These are phyloP conservation scores for Kodamaea suecica DNA, from an alignment of 1,139 yeast species.

Conservation along the genomic window DNA sequence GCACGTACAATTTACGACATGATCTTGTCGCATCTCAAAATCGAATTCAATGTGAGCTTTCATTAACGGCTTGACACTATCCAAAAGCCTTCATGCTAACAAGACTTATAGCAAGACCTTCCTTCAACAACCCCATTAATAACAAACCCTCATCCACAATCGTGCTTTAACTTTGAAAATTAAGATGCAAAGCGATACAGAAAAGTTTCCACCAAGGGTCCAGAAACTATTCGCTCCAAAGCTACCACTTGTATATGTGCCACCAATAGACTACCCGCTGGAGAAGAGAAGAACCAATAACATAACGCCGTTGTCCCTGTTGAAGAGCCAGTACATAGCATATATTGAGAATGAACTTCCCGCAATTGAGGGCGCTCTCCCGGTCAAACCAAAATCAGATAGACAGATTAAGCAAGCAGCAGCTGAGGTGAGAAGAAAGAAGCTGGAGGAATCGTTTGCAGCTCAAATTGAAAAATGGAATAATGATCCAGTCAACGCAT, in stretches of 20 bases:
- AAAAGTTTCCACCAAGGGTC: conserved; percentile 62
- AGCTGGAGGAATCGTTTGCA: conserved; percentile 25
- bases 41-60: not conserved
- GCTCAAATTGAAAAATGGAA: conserved; percentile 43
- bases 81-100: too few species aligned
- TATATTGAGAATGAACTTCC: conserved; percentile 34
- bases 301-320: conserved; percentile 51
- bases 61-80: too few species aligned
- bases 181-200: conserved; percentile 18
- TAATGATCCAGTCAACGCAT: conserved; percentile 12
- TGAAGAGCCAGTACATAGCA: conserved; percentile 30
- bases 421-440: conserved; percentile 4
- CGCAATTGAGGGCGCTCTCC: conserved; percentile 26
- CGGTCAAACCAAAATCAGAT: conserved; percentile 3
- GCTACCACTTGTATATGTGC: conserved; percentile 58
- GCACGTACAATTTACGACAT: too few species aligned
- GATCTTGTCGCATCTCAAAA: not conserved
- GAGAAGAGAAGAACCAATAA: conserved; percentile 47
- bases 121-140: too few species aligned
- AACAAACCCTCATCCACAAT: too few species aligned
- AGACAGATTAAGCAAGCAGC: conserved; percentile 9
- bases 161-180: too few species aligned
- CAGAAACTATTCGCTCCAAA: conserved; percentile 66
- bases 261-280: conserved; percentile 55
- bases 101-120: too few species aligned